Base-by-base conservation (phyloP, 805 yeast genomes). In the Metschnikowia amazonensis region DNA sequence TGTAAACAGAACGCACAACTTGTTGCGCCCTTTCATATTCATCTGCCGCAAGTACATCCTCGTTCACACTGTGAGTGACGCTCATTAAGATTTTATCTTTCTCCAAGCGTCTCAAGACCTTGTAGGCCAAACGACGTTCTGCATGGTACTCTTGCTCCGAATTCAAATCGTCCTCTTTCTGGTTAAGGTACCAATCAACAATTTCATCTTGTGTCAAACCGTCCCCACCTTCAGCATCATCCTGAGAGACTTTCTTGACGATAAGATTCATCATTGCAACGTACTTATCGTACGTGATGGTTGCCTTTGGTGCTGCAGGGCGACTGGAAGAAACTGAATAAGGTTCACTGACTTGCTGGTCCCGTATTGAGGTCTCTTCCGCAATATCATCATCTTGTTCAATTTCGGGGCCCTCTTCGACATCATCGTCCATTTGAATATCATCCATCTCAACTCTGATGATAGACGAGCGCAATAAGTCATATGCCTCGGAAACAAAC, bases 381-480 rank as follows among this genome's bases (percentile, higher is more conserved):
- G 27, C 40, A 25, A 45, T 49, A 13, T 47, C 56, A 24, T 53
- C 57, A 11, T 46, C 42, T 33, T 50, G 50, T 36, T 50, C 50
- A 21, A 47, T 53, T 2, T 47, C 52, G 35, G 58, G 59, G 24
- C 50, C 62, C 17, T 45, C 63, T 17, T 55, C 64, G 3, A 64
- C 76, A 25, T 77, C 89, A n/a, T 81, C 95, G 10, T 82, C 94
- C 38, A 92, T 74, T 49, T 88, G 94, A 33, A 92, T 77, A 62
- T 92, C 98, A 56, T 92, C 98, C 63, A 84, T 85, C 62, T 94
- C 97, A 33, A 92, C 97, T 50, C 94, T 81, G 56, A 94, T 89
- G 50, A 92, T 90, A 31, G 96, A 86, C 66, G 89, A 95, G 62
- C 94, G 81, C 57, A 94, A 73, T 51, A 94, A 70, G 58, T 86